A percentile compares a stretch with the other conserved stretches of the same genome.
phyloP scores from a whole-genome alignment of 495 filamentous ascomycete species.

The Rostrohypoxylon terebratum region DNA sequence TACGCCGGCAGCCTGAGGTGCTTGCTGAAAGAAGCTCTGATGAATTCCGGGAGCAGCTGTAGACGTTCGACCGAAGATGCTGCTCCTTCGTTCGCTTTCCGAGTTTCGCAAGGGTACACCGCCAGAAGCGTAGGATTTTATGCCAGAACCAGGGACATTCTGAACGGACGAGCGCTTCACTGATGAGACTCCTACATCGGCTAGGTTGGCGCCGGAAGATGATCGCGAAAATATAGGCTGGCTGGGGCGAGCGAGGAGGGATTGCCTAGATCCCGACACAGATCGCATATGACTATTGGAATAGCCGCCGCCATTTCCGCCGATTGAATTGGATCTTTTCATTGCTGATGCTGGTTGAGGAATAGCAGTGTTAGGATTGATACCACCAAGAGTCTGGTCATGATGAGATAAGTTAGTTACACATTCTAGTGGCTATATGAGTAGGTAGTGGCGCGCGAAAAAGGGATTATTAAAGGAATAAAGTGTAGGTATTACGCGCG shows the following conservation, averaged over 20 bases:
- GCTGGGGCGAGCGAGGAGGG: conserved; percentile 79
- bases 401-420: conserved; percentile 34
- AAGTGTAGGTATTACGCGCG: conserved; percentile 1
- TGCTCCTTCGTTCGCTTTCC: conserved; percentile 80
- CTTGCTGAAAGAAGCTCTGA: conserved; percentile 93
- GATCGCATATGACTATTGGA: conserved; percentile 80
- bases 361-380: conserved; percentile 82
- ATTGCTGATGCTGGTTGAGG: conserved; percentile 94
- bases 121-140: conserved; percentile 62
- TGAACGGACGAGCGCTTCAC: conserved; percentile 87
- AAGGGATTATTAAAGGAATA: conserved; percentile 19
- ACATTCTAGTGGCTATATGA: conserved; percentile 34
- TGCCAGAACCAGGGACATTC: conserved; percentile 73
- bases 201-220: conserved; percentile 80
- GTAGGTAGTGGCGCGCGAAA: conserved; percentile 27
- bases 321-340: conserved; percentile 90
- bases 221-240: conserved; percentile 87
- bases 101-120: conserved; percentile 56
- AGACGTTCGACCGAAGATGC: conserved; percentile 76
- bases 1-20: conserved; percentile 78
- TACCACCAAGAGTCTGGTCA: conserved; percentile 77
- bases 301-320: conserved; percentile 69
- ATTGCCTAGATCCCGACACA: conserved; percentile 84
- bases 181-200: conserved; percentile 82
- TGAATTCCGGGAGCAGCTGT: conserved; percentile 67